Percentiles rank a stretch among this genome's conserved stretches.
These are phyloP conservation scores for Neurospora sp. DNA, from an alignment of 495 filamentous ascomycete species.

Conservation along the genomic window DNA sequence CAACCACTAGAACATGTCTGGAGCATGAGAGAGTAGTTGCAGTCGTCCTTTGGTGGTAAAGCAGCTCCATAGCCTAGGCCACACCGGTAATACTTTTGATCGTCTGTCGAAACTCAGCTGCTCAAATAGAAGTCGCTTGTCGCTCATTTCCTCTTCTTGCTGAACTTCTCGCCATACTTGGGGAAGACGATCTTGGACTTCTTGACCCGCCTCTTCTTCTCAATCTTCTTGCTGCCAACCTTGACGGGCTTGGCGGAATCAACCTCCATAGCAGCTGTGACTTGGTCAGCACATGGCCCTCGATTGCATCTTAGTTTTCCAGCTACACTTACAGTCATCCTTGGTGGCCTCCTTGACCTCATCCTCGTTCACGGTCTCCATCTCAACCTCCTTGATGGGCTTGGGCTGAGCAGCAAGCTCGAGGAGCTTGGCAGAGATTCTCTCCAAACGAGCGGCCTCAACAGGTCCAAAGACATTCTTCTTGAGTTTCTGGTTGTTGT, in stretches of 20 bases:
- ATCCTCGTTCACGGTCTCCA: slow-evolving; percentile 13
- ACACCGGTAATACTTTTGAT: neutral
- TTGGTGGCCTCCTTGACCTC: slow-evolving; percentile 13
- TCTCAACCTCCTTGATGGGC: slow-evolving; percentile 31
- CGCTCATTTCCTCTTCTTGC: slow-evolving; percentile 31
- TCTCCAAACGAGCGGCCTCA: slow-evolving; percentile 61
- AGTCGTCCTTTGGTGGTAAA: neutral
- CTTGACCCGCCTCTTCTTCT: slow-evolving; percentile 35
- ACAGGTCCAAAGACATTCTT: slow-evolving; percentile 68
- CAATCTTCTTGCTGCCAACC: slow-evolving; percentile 25
- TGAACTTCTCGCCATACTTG: slow-evolving; percentile 36
- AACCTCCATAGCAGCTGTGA: slow-evolving; percentile 35
- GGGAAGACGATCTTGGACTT: slow-evolving; percentile 43
- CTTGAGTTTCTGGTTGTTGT: slow-evolving; percentile 67
- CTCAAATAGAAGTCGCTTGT: neutral
- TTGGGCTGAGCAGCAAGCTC: slow-evolving; percentile 63
- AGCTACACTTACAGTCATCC: slow-evolving; percentile 25
- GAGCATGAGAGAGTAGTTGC: neutral
- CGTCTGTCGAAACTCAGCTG: neutral
- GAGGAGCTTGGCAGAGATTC: slow-evolving; percentile 69
- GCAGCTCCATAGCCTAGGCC: neutral
- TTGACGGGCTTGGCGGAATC: slow-evolving; percentile 29
- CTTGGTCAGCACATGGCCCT: neutral
- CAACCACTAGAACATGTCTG: neutral
- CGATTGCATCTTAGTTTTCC: neutral